Evolutionary conservation across 2,329 filamentous ascomycete genomes (phyloP).

Genomic region (Graphilbum ipis-grandicollis): DNA sequence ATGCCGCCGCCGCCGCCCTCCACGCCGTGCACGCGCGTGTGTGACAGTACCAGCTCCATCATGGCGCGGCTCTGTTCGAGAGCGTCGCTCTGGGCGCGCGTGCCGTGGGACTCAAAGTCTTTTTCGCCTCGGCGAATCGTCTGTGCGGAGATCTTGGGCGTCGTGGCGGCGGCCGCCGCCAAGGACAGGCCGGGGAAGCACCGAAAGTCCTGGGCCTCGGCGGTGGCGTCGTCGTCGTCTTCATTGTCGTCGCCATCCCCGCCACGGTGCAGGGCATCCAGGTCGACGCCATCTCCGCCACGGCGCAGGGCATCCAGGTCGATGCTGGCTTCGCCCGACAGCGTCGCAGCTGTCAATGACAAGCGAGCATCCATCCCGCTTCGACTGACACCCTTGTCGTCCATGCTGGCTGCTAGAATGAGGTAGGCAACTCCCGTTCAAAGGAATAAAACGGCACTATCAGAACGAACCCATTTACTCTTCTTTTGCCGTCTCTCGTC

Average conservation of each 20-base stretch:
- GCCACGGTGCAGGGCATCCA: constrained; percentile 8
- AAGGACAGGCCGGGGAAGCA: constrained; percentile 38
- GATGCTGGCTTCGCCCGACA: no score
- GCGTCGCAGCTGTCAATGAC: no score
- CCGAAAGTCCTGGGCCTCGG: constrained; percentile 69
- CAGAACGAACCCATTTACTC: no score
- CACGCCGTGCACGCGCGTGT: constrained; percentile 56
- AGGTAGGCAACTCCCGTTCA: no score
- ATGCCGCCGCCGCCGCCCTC: constrained; percentile 14
- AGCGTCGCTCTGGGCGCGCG: constrained; percentile 57
- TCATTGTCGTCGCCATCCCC: constrained; percentile 4
- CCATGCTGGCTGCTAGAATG: no score
- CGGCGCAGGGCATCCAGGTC: no score
- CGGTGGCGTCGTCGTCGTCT: constrained; percentile 9
- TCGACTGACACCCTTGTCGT: no score
- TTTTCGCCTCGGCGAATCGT: constrained; percentile 87
- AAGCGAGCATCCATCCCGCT: no score
- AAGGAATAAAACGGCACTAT: no score
- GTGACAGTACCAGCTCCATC: constrained; percentile 74
- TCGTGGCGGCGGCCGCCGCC: not conserved
- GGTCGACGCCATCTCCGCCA: no score
- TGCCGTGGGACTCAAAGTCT: constrained; percentile 90
- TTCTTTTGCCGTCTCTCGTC: no score
- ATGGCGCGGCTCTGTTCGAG: constrained; percentile 70
- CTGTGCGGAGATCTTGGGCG: constrained; percentile 28